Evolutionary conservation across 2,329 filamentous ascomycete species (phyloP), one percentile per base, ranked within the genome.

Genomic region (Mariannaea sp.): DNA sequence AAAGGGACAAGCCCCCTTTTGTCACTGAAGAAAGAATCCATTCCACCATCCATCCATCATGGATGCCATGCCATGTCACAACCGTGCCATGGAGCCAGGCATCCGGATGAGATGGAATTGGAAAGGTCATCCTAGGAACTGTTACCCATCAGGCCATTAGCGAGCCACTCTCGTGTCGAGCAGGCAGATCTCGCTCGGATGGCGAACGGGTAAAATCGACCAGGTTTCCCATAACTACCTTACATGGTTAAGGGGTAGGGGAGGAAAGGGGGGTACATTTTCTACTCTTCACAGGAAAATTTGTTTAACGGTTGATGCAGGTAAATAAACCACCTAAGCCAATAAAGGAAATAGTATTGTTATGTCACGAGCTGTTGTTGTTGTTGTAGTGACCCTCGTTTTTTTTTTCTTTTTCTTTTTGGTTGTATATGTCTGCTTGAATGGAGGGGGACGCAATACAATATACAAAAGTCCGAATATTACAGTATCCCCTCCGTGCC

Each of bases 61-160:
- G 36, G 36, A 48, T 41, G 45, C 45, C 45, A 41, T 47, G 44
- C 45, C 45, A 41, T 47, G 44, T 36, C 38, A 49, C 36, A 20
- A 22, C 45, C 39, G 7, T 35, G 32, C 14, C 32, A 32, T 32
- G 29, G 29, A 32, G 39, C 19, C 35, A 39, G 45, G 39, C 32
- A 19, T 27, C 50, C 30, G 26, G 30, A 39, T 17, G 30, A 30
- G 44, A 53, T 43, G 50, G 39, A 17, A 35, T 33, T 44, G 26
- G 51, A 40, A 39, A 53, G 45, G 44, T 49, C 51, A 53, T 53
- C 51, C 51, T 33, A 45, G 50, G 45, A 36, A 39, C 24, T 49
- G 50, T 19, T 44, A 53, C 20, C 51, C 45, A 49, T 54, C 51
- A 54, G 51, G 26, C 51, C 51, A 54, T 45, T 54, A 54, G 51